Conservation (phyloP, 2,329 filamentous ascomycete genomes). For the Penicillium sp. region DNA sequence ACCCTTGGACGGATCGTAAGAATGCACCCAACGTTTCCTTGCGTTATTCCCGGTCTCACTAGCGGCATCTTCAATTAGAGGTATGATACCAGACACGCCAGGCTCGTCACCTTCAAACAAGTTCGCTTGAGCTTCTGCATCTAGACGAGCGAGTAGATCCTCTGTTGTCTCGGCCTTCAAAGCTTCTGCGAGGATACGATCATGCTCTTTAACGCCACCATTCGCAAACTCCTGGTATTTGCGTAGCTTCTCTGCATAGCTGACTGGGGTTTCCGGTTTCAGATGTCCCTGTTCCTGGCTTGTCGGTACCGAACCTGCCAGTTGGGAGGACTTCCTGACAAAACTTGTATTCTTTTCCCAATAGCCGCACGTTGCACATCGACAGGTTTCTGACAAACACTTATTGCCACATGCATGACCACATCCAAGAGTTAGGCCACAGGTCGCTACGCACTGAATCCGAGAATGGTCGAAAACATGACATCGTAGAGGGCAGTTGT, state of each 20-base stretch:
- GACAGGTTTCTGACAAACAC: slow-evolving; percentile 31
- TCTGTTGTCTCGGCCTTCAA: slow-evolving; percentile 13
- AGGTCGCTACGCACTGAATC: slow-evolving; percentile 33
- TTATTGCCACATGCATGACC: slow-evolving; percentile 33
- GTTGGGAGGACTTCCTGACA: background rate
- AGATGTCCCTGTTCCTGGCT: background rate
- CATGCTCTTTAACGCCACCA: slow-evolving; percentile 27
- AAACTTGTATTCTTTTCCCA: slow-evolving; percentile 13
- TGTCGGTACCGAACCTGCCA: background rate
- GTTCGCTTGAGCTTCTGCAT: slow-evolving; percentile 16
- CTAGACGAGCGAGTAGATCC: slow-evolving; percentile 16
- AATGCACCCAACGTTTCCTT: slow-evolving; percentile 3
- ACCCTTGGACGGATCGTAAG: background rate
- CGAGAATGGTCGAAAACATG: slow-evolving; percentile 44
- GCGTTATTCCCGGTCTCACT: background rate
- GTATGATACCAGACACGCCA: background rate
- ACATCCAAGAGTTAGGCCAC: slow-evolving; percentile 32
- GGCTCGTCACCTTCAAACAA: slow-evolving; percentile 17
- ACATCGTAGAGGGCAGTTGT: slow-evolving; percentile 50
- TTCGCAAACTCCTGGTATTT: slow-evolving; percentile 28
- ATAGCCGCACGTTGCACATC: slow-evolving; percentile 21
- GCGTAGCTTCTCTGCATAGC: background rate
- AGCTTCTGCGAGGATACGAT: slow-evolving; percentile 20
- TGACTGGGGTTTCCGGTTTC: background rate
- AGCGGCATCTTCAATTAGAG: background rate